Evolutionary conservation across 805 yeast species (phyloP), one percentile per base, ranked within the genome.

Genomic region (Starmerella vaccinii): DNA sequence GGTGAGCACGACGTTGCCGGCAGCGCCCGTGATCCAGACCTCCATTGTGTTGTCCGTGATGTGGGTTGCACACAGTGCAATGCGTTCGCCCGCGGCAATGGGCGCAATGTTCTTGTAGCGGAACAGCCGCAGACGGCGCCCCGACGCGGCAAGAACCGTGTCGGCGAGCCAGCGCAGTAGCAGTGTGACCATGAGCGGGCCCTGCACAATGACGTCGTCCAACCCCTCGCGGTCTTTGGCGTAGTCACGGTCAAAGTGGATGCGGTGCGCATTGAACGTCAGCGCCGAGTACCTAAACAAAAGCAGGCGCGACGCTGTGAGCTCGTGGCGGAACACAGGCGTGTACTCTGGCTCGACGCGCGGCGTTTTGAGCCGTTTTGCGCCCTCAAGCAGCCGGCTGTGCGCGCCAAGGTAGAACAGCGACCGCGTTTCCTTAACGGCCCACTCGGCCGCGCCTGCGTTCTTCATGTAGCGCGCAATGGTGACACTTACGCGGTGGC

Each of bases 231-330:
- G 60, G 0, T 61, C 50, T 3, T 49, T 57, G 7, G 86, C 73
- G 62, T 84, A 85, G 0, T 56, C 56, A 5, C 65, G 63, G 61
- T 85, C 84, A 64, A 79, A 81, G 66, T 90, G 98, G 35, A 90
- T 85, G 51, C 75, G 74, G 65, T 90, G 98, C 3, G 94, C 73
- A 63, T 90, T 90, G 67, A 80, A 81, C 1, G 92, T 81, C 48
- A 92, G 64, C 12, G 85, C 82, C 41, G 90, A 80, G 66, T 80
- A 84, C 54, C 86, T 68, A 56, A 79, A 73, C 32, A 79, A 69
- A 35, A 77, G 71, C 7, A 70, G 61, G 49, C 67, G 65, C 5
- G 75, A 61, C 38, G 76, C 74, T 21, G 49, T 66, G 38, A 71
- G 59, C 21, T 57, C 58, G 44, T 61, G 66, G 19, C 49, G n/a